phyloP scores from a whole-genome alignment of 495 filamentous ascomycete genomes.

The Oidiodendron maius region DNA sequence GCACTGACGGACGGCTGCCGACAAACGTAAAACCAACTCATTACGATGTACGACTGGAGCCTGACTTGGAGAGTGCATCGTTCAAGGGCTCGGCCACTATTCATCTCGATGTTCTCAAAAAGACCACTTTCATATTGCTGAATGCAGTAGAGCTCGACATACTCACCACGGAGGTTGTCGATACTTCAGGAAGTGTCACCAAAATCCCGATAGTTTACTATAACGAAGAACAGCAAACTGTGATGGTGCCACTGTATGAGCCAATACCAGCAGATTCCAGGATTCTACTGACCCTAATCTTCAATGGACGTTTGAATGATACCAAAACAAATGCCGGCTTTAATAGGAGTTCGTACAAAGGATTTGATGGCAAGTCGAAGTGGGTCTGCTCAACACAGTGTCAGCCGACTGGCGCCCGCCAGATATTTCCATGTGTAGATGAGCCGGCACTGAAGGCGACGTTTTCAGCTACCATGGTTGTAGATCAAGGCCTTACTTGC shows the following conservation, averaged over 20 bases:
- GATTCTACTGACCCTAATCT: neutral
- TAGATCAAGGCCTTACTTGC: conserved; percentile 67
- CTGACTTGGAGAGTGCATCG: neutral
- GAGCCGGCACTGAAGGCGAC: conserved; percentile 70
- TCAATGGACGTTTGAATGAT: neutral
- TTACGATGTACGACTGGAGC: neutral
- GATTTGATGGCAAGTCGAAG: neutral
- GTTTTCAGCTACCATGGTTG: conserved; percentile 68
- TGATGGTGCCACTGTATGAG: neutral
- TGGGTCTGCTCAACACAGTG: no score
- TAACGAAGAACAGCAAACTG: neutral
- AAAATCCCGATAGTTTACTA: neutral
- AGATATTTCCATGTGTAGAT: conserved; percentile 64
- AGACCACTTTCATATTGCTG: neutral
- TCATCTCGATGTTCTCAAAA: neutral
- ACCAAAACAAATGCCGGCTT: neutral
- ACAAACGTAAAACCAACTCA: neutral
- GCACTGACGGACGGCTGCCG: no score
- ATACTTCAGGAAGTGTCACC: neutral
- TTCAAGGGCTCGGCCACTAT: neutral
- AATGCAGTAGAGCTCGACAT: neutral
- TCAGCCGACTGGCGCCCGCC: neutral
- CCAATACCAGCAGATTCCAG: neutral
- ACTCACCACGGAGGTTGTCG: neutral
- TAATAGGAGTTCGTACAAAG: neutral